Evolutionary conservation across 2,329 filamentous ascomycete genomes (phyloP).

Genomic region (Talaromyces sp.): DNA sequence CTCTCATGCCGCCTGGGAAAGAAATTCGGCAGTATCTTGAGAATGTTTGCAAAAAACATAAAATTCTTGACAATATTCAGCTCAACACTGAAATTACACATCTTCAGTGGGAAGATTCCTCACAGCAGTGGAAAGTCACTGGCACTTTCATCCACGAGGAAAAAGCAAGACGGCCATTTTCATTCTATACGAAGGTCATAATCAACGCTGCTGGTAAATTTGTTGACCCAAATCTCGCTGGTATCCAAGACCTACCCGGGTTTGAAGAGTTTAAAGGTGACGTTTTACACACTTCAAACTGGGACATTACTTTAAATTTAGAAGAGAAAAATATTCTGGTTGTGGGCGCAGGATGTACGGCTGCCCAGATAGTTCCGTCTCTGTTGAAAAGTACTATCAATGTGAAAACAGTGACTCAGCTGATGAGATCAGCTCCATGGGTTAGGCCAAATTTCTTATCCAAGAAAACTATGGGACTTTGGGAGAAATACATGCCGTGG

Average conservation of each 20-base stretch:
- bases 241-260: conserved; percentile 47
- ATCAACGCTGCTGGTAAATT: conserved; percentile 51
- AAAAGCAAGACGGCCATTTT: conserved; percentile 30
- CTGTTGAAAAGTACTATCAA: conserved; percentile 43
- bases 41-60: conserved; percentile 46
- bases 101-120: conserved; percentile 47
- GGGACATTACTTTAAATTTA: conserved; percentile 49
- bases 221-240: conserved; percentile 44
- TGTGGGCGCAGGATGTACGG: conserved; percentile 53
- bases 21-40: conserved; percentile 50
- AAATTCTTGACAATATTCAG: conserved; percentile 53
- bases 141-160: conserved; percentile 48
- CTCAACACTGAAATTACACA: conserved; percentile 51
- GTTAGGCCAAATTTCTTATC: conserved; percentile 33
- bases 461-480: conserved; percentile 22
- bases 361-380: conserved; percentile 51
- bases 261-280: conserved; percentile 49
- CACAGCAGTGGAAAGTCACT: conserved; percentile 50
- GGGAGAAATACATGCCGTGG: conserved; percentile 42
- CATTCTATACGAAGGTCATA: conserved; percentile 44
- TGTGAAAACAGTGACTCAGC: conserved; percentile 51
- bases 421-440: conserved; percentile 57
- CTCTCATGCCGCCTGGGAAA: conserved; percentile 41
- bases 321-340: conserved; percentile 52
- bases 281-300: conserved; percentile 54